These are phyloP conservation scores for Fraxinus xanthoxyloides DNA, from an alignment of 305 asterid species.

Conservation along the genomic window DNA sequence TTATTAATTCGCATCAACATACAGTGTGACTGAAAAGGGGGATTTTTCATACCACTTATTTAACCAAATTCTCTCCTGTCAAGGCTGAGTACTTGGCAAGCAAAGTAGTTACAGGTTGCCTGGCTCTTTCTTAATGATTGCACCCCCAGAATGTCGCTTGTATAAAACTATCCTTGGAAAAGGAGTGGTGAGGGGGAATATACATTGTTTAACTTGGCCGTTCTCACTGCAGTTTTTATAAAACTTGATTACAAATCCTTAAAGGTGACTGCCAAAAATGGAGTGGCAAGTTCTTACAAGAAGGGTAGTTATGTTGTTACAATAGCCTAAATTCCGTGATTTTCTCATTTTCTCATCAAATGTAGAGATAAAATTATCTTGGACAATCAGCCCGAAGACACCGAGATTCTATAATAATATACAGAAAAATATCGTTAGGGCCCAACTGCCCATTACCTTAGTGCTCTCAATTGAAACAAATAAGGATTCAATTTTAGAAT, in stretches of 20 bases:
- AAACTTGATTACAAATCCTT: background rate
- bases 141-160: background rate
- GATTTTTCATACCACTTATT: background rate
- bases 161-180: background rate
- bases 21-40: background rate
- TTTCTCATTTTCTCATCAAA: background rate
- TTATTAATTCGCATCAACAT: too few species aligned
- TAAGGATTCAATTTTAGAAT: background rate
- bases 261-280: background rate
- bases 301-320: background rate
- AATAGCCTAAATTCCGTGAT: background rate
- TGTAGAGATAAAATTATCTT: background rate
- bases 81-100: background rate
- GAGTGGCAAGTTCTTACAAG: background rate
- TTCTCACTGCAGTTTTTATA: background rate
- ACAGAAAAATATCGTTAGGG: background rate
- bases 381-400: background rate
- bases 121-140: background rate
- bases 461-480: background rate
- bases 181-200: background rate
- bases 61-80: background rate
- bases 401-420: background rate
- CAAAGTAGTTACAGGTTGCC: background rate
- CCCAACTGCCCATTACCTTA: background rate
- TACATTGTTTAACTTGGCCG: background rate